phyloP scores from a whole-genome alignment of 805 yeast species.

The Candida loeiensis region DNA sequence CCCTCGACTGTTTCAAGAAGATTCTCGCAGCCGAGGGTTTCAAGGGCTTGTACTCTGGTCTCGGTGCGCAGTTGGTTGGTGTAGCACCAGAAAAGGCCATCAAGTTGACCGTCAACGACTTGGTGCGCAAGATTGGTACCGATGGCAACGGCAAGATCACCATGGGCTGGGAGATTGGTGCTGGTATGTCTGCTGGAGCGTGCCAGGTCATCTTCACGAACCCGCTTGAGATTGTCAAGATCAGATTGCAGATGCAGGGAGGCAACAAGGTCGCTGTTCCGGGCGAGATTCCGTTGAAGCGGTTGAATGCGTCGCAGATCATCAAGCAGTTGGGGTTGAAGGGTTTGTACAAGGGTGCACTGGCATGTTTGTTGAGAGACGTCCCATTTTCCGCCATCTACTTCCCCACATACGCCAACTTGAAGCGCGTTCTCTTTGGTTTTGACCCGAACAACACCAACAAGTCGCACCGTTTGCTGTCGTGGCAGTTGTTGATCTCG shows the following conservation, averaged over 20 bases:
- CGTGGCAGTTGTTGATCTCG: conserved; percentile 79
- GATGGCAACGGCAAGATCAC: conserved; percentile 36
- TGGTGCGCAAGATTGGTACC: conserved; percentile 71
- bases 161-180: conserved; percentile 66
- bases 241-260: conserved; percentile 92
- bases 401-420: conserved; percentile 94
- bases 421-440: conserved; percentile 75
- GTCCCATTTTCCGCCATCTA: conserved; percentile 96
- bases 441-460: conserved; percentile 71
- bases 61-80: conserved; percentile 91
- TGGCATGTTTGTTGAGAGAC: conserved; percentile 89
- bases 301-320: conserved; percentile 61
- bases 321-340: conserved; percentile 73
- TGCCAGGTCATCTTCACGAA: conserved; percentile 96
- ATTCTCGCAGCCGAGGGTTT: conserved; percentile 76
- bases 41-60: conserved; percentile 84
- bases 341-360: conserved; percentile 88
- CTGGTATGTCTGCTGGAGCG: conserved; percentile 95
- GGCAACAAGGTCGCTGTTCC: conserved; percentile 42
- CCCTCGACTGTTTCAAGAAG: conserved; percentile 80
- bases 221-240: conserved; percentile 93
- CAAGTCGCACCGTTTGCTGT: conserved; percentile 56
- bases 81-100: conserved; percentile 99
- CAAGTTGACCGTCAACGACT: conserved; percentile 89
- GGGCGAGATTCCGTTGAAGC: conserved; percentile 42